Percentiles rank a stretch among this genome's conserved stretches.
phyloP scores from a whole-genome alignment of 441 rosid genomes.

The Hura crepitans region DNA sequence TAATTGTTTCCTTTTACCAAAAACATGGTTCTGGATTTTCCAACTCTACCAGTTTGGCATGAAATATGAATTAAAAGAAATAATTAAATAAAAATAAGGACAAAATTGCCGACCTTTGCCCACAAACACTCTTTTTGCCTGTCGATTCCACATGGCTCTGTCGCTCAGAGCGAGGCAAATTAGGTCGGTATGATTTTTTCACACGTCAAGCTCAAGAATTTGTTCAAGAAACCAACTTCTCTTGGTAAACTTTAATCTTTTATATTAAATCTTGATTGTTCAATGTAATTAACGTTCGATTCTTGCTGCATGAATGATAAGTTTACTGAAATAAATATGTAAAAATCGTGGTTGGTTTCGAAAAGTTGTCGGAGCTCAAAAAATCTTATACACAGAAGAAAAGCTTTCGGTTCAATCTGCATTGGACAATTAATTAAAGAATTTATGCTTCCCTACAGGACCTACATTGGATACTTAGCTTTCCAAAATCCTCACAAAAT shows the following conservation, averaged over 20 bases:
- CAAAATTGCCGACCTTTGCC: slow-evolving; percentile 1
- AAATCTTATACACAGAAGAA: no score
- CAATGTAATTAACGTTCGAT: not conserved
- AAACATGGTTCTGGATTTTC: no score
- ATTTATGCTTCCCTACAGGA: not conserved
- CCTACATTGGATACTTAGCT: not conserved
- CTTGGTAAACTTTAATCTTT: not conserved
- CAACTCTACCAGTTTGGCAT: no score
- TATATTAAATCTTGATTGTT: not conserved
- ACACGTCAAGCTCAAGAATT: not conserved
- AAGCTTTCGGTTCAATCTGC: not conserved
- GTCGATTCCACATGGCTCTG: not conserved
- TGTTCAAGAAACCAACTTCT: not conserved
- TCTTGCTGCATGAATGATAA: not conserved
- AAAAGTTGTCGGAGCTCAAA: no score
- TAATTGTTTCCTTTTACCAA: no score
- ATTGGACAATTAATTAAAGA: not conserved
- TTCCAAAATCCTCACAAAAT: not conserved
- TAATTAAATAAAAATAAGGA: not conserved
- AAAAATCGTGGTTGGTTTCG: no score
- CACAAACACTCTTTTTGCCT: not conserved
- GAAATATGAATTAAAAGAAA: no score
- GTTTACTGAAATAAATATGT: no score
- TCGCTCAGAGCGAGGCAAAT: not conserved
- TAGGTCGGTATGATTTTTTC: not conserved